Conservation (phyloP, 768 basidiomycete species). For the Inosperma sp. region DNA sequence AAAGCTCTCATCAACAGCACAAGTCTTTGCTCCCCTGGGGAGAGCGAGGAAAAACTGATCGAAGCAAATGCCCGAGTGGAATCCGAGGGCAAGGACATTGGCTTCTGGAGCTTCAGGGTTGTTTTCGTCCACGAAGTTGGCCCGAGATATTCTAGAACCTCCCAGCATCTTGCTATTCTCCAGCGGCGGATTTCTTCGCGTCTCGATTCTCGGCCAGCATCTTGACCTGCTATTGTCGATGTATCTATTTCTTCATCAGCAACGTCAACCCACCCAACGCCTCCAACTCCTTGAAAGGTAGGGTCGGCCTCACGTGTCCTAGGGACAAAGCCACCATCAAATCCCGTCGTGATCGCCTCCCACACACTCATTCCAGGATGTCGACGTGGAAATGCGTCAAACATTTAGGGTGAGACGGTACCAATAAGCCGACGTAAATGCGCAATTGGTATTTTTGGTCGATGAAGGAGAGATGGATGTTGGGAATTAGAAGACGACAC, state of each 20-base stretch:
- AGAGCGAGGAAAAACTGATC: constrained; percentile 56
- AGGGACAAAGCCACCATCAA: constrained; percentile 77
- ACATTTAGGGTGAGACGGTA: constrained; percentile 83
- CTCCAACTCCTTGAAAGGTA: constrained; percentile 32
- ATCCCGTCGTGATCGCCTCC: constrained; percentile 85
- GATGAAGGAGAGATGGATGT: constrained; percentile 40
- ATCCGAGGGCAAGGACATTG: background rate
- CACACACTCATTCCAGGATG: constrained; percentile 57
- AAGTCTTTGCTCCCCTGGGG: constrained; percentile 72
- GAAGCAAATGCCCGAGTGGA: constrained; percentile 36
- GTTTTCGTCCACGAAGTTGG: constrained; percentile 44
- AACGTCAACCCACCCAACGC: constrained; percentile 44
- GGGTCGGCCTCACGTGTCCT: constrained; percentile 15
- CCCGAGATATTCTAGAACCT: constrained; percentile 62
- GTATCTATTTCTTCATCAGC: constrained; percentile 23
- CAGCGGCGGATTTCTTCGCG: constrained; percentile 28
- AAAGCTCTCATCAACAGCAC: constrained; percentile 84
- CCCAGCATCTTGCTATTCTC: constrained; percentile 39
- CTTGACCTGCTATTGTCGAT: background rate
- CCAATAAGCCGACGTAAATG: constrained; percentile 65
- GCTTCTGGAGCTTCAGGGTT: no score
- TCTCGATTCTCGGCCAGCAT: constrained; percentile 16
- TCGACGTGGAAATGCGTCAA: constrained; percentile 82
- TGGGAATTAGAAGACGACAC: constrained; percentile 32
- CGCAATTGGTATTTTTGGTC: constrained; percentile 63